Base-by-base conservation (phyloP, 805 yeast genomes). In the Kodamaea nitidulidarum region DNA sequence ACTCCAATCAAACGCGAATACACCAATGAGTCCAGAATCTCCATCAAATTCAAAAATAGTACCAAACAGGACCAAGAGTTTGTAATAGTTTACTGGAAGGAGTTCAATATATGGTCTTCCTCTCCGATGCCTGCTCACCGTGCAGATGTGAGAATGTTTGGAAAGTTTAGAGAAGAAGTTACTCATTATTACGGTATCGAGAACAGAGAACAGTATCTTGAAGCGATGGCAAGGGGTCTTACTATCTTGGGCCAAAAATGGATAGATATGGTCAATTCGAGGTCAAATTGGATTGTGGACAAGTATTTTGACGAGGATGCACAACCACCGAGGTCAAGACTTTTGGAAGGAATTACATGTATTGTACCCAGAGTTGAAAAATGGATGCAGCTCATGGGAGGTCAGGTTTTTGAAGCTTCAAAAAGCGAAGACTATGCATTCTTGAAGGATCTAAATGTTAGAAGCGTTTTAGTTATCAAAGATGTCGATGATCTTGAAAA, bases 241-340 rank as follows among this genome's bases (percentile, higher is more conserved):
- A 65, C 70, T 4, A 41, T 65, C 3, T 44, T 64, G 10, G 47
- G 51, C 15, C 33, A 41, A 14, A 24, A 41, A 1, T 65, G 69
- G 70, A 26, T 52, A 12, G 17, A 28, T 9, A n/a, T 39, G 35
- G 16, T 31, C 9, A 16, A 27, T 15, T 11, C 12, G 2, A 32
- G 21, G 14, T 4, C 31, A 9, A n/a, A 21, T 3, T 34, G 38
- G 42, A 11, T 39, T 15, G 14, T 10, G 2, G 20, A 29, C 3
- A 16, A 29, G 2, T 39, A 34, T 17, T 9, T 15, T 17, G 38
- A 35, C 4, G 14, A 8, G 3, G 16, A n/a, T 6, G 24, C 29
- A 7, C 17, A 32, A 3, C 6, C 21, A 8, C 12, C 12, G 9
- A 7, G 41, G n/a, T 26, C 41, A 4, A 12, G 16, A 3, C 34